These are phyloP conservation scores for Sistotremastrum suecicum DNA, from an alignment of 768 basidiomycete genomes.

Conservation along the genomic window DNA sequence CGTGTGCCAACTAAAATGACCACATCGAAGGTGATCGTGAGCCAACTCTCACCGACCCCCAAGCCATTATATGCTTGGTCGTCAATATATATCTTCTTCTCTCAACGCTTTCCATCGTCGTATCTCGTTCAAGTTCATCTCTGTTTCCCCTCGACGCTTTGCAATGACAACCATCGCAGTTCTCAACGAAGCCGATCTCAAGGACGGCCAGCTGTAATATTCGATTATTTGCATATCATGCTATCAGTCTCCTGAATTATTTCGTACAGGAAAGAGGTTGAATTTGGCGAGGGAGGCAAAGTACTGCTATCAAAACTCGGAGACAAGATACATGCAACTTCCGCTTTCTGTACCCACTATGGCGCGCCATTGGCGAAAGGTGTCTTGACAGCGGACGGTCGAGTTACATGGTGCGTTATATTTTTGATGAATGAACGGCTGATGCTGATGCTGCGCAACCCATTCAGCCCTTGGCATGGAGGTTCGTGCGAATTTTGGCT, in stretches of 20 bases:
- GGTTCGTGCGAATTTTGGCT: slow-evolving; percentile 26
- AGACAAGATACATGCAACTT: slow-evolving; percentile 63
- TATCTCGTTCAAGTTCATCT: too few relatives aligned
- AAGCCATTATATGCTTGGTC: too few relatives aligned
- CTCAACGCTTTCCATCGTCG: too few relatives aligned
- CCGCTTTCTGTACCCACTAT: slow-evolving; percentile 83
- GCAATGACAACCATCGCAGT: slow-evolving; percentile 31
- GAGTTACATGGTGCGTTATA: slow-evolving; percentile 55
- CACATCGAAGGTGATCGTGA: too few relatives aligned
- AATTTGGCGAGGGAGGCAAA: slow-evolving; percentile 57
- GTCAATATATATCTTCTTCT: too few relatives aligned
- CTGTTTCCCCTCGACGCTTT: neutral
- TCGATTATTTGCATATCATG: neutral
- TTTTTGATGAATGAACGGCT: neutral
- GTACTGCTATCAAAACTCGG: slow-evolving; percentile 67
- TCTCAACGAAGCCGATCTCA: slow-evolving; percentile 29
- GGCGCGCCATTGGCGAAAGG: slow-evolving; percentile 81
- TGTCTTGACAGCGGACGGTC: slow-evolving; percentile 61
- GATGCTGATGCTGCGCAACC: neutral
- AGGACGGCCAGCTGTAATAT: slow-evolving; percentile 41
- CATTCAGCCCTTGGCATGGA: slow-evolving; percentile 74
- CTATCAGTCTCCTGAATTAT: neutral
- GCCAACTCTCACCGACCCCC: too few relatives aligned
- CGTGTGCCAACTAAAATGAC: too few relatives aligned
- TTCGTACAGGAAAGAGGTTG: slow-evolving; percentile 59